A percentile compares a stretch with the other conserved stretches of the same genome.
These are phyloP conservation scores for Ceratocystis huliohia DNA, from an alignment of 2,329 filamentous ascomycete genomes.

Conservation along the genomic window DNA sequence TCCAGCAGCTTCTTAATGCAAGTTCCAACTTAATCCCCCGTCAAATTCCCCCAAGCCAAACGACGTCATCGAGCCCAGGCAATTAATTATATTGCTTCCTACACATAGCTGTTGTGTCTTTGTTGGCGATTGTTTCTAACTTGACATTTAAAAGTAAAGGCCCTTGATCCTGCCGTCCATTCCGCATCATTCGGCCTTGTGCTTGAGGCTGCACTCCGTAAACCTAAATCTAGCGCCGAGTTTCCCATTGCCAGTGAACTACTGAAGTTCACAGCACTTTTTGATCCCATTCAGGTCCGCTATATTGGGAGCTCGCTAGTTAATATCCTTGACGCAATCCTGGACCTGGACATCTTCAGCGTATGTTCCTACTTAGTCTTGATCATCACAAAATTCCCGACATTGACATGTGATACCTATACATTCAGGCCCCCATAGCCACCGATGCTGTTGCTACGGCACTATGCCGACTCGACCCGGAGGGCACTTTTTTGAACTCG, in stretches of 20 bases:
- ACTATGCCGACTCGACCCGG: constrained; percentile 54
- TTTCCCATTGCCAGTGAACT: constrained; percentile 28
- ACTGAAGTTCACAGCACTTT: constrained; percentile 35
- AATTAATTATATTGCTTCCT: not conserved
- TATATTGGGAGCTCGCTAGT: constrained; percentile 36
- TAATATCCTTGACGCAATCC: constrained; percentile 34
- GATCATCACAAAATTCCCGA: not conserved
- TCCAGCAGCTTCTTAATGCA: constrained; percentile 16
- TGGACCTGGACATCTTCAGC: constrained; percentile 31
- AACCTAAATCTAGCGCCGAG: not conserved
- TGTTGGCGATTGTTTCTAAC: not conserved
- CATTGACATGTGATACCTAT: constrained; percentile 5
- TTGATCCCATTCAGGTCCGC: constrained; percentile 41
- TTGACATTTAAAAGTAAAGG: constrained; percentile 26
- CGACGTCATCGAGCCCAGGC: constrained; percentile 12
- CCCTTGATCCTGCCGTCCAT: constrained; percentile 36
- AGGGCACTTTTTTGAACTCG: constrained; percentile 52
- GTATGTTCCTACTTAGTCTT: constrained; percentile 27
- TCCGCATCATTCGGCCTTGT: constrained; percentile 41
- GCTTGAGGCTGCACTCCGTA: constrained; percentile 28
- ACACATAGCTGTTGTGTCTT: not conserved
- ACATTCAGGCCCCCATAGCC: constrained; percentile 34
- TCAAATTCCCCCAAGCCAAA: not conserved
- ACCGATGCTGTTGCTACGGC: constrained; percentile 38
- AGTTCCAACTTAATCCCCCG: not conserved